Base-by-base conservation (phyloP, 1,139 yeast species). In the Nakaseomyces kungkrabaensis region DNA sequence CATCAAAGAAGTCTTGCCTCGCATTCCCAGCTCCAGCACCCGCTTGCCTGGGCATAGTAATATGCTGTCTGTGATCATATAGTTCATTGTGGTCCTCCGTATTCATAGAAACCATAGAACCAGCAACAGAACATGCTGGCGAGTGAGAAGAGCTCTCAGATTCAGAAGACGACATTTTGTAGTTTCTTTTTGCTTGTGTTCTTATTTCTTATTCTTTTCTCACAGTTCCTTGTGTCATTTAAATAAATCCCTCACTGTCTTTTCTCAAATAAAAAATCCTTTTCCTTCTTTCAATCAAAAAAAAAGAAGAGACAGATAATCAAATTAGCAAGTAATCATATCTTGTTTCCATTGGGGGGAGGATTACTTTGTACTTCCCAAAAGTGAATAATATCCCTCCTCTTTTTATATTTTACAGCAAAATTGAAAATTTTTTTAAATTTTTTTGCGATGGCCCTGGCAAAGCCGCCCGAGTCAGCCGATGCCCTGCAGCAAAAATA, bases 31-130 rank as follows among this genome's bases (percentile, higher is more conserved):
- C 11, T 11, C 6, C 11, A 27, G 44, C 4, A 4, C 8, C 3
- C 11, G 22, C 29, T 11, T 27, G 27, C 33, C 48, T 32, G 7
- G 48, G 43, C 36, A 37, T 29, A 5, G 25, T 27, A 17, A 17
- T 17, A 41, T 78, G 82, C 61, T 74, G 66, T 52, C 85, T 71
- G 61, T 79, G 84, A 62, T 79, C 85, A 55, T 78, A 74, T 50
- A 79, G 67, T 40, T 71, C 74, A 49, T 72, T 76, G 56, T 76
- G 67, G 13, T 65, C 68, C 42, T 68, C 71, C 2, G 72, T 69
- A 46, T 63, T 65, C 63, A 68, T 62, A 9, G 72, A 68, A 34
- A 57, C 63, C 54, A 63, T 50, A 1, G 68, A 63, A 13, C 56
- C 58, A 5, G 50, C 59, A 13, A 56, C 49, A 10, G 67, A 60